These are phyloP conservation scores for Mycena galericulata DNA, from an alignment of 768 basidiomycete genomes.

Conservation along the genomic window DNA sequence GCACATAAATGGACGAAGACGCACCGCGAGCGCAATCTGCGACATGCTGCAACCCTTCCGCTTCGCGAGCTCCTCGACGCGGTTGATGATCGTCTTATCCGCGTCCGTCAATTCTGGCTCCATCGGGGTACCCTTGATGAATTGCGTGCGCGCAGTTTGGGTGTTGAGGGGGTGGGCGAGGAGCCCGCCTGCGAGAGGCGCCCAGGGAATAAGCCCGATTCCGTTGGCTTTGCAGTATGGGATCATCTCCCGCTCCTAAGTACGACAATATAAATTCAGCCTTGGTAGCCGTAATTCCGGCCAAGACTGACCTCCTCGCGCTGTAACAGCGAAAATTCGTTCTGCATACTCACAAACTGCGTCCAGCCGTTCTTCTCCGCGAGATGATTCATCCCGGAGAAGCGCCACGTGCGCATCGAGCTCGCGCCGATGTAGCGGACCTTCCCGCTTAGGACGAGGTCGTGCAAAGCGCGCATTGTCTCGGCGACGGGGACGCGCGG, in stretches of 20 bases:
- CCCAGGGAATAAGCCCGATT: slow-evolving; percentile 66
- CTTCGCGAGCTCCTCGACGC: slow-evolving; percentile 56
- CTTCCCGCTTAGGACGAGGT: no score
- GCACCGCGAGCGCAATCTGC: slow-evolving; percentile 55
- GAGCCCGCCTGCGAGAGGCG: slow-evolving; percentile 53
- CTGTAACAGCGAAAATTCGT: slow-evolving; percentile 64
- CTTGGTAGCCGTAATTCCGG: no score
- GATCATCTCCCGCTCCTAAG: slow-evolving; percentile 59
- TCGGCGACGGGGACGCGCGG: slow-evolving; percentile 47
- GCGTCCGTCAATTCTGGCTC: slow-evolving; percentile 39
- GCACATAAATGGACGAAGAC: not conserved
- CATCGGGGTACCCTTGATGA: slow-evolving; percentile 35
- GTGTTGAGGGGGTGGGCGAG: slow-evolving; percentile 52
- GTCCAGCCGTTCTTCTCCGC: slow-evolving; percentile 53
- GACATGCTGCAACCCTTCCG: slow-evolving; percentile 57
- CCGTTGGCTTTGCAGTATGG: slow-evolving; percentile 60
- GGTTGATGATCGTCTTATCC: slow-evolving; percentile 47
- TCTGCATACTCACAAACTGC: slow-evolving; percentile 71
- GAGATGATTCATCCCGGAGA: slow-evolving; percentile 57
- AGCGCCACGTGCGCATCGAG: slow-evolving; percentile 58
- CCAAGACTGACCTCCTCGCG: slow-evolving; percentile 65
- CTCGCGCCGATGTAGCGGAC: slow-evolving; percentile 62
- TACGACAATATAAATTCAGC: no score
- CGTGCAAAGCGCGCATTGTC: no score
- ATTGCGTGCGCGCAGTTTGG: slow-evolving; percentile 36